Conservation (phyloP, 1,284 basidiomycete genomes). For the Austroboletus niveus region DNA sequence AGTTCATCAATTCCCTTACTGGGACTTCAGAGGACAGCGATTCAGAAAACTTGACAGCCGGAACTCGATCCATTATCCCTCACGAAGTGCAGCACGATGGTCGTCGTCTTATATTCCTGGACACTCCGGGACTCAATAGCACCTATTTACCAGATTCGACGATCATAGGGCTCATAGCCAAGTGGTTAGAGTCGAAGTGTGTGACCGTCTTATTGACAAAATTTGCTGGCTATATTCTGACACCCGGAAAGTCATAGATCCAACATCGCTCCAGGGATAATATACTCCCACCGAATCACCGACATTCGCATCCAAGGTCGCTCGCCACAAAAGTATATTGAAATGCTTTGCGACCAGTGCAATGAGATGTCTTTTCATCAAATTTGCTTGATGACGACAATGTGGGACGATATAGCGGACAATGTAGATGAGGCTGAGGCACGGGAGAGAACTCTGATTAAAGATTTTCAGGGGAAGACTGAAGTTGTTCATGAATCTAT, state of each 20-base stretch:
- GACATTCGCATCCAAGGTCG: slow-evolving; percentile 46
- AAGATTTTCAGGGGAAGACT: neutral
- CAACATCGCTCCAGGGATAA: slow-evolving; percentile 37
- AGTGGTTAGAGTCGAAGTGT: neutral
- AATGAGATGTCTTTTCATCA: neutral
- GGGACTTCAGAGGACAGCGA: neutral
- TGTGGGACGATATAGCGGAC: slow-evolving; percentile 7
- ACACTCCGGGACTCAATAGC: slow-evolving; percentile 13
- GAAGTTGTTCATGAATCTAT: neutral
- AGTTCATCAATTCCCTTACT: slow-evolving; percentile 21
- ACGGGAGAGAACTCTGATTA: slow-evolving; percentile 1
- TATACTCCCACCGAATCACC: slow-evolving; percentile 51
- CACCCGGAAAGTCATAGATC: slow-evolving; percentile 5
- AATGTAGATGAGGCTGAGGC: neutral
- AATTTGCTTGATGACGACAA: slow-evolving; percentile 10
- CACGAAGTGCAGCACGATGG: slow-evolving; percentile 2
- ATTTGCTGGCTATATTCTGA: slow-evolving; percentile 3
- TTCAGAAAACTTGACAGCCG: slow-evolving; percentile 7
- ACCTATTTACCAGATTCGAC: neutral
- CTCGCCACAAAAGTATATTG: slow-evolving; percentile 36
- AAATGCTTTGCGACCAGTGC: slow-evolving; percentile 3
- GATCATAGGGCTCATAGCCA: slow-evolving; percentile 3
- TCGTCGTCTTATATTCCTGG: slow-evolving; percentile 4
- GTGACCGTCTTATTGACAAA: neutral
- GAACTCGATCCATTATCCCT: slow-evolving; percentile 12